Base-by-base conservation (phyloP, 2,329 filamentous ascomycete genomes). In the Colletotrichum tropicicola region DNA sequence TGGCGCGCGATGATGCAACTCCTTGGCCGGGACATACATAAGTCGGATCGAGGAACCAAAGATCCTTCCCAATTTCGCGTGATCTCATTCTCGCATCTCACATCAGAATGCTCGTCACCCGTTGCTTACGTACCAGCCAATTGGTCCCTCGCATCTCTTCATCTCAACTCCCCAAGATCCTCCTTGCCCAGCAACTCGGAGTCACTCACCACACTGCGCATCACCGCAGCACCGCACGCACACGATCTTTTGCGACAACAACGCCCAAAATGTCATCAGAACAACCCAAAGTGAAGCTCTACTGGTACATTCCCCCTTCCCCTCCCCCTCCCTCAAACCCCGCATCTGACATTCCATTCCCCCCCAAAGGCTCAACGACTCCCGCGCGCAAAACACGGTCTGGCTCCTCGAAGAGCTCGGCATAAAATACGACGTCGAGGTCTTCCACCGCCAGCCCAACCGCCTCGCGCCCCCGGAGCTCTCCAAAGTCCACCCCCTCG, bases 361-460 rank as follows among this genome's bases (percentile, higher is more conserved):
- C 3, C 23, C 6, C 69, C n/a, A n/a, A n/a, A 97, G 93, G 93
- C 91, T 97, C 61, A 87, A 95, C 71, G 83, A 91, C 70, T 97
- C 93, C 59, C 91, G 94, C 70, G 89, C 92, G 12, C 92, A 97
- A 77, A 89, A 92, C 67, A 91, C 94, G 61, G 81, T 96, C 45
- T 97, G 92, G 92, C 89, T 97, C 6, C 86, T 97, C 48, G 92
- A 96, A 75, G 93, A 95, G 76, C 89, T 96, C 67, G 85, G 91
- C 45, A 77, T 97, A 25, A 85, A 90, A 27, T 97, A 97, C 79
- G 87, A 94, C 66, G 80, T 98, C 65, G 88, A 95, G 72, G 85
- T 91, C 58, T 96, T 91, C 84, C 92, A 92, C 76, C 91, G 94
- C 59, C 19, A 19, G 9, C 13, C 61, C 1, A 75, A 82, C 68